Base-by-base conservation (phyloP, 169 alveolate genomes). In the Eimeria acervulina region DNA sequence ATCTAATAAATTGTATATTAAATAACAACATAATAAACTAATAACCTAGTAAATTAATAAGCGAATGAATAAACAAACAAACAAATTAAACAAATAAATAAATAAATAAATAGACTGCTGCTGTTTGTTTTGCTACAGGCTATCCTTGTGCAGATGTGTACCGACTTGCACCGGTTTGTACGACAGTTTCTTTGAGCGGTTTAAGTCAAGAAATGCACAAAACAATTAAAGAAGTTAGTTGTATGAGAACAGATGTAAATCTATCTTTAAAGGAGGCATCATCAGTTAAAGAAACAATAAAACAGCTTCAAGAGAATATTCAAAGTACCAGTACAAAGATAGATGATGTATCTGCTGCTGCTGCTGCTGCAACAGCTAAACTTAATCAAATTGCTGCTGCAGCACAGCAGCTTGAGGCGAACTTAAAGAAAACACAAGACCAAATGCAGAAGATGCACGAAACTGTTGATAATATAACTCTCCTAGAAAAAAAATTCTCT, bases 121-220 rank as follows among this genome's bases (percentile, higher is more conserved):
- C 55, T 47, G 55, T 47, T 12, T 47, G 19, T 47, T 5, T 47
- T 12, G 5, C 19, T 55, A 31, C 38, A 94, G 96, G 96, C 47
- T n/a, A 63, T 12, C 95, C 96, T 4, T 61, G 94, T 33, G 47
- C 96, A 2, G 96, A 84, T 15, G 95, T 94, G 17, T 94, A 85
- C 26, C 94, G 96, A 7, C 66, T 94, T 19, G 94, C 96, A 13
- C 96, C 96, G 17, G 91, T 94, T 15, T 94, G 96, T 74, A 94
- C 96, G 17, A 94, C 90, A 17, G 93, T 94, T 8, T 52, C 96
- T 36, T 70, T 94, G 42, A 33, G 36, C 19, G 85, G 33, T 38
- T n/a, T 94, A 93, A 38, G 89, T 47, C 90, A 63, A 40, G 94
- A 94, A 17, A 31, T 94, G 42, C 17, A 31, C 12, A 51, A 63